Evolutionary conservation across 148 eudicot genomes (phyloP).

Genomic region (Mesembryanthemum crystallinum): DNA sequence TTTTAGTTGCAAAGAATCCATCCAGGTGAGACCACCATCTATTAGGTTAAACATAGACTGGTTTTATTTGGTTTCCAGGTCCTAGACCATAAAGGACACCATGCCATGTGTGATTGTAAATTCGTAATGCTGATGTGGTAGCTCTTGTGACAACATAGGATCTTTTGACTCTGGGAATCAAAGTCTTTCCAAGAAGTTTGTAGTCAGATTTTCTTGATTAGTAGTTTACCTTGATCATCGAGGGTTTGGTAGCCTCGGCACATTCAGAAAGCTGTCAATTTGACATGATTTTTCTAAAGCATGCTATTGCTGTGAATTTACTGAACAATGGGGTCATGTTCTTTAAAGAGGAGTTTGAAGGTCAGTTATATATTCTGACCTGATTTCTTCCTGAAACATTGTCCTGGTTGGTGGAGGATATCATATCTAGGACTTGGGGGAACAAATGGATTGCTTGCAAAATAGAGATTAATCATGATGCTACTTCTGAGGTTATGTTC

Average conservation of each 20-base stretch:
- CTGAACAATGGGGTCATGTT: background rate
- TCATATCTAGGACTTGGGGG: background rate
- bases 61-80: slow-evolving; percentile 9
- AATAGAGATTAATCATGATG: background rate
- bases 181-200: background rate
- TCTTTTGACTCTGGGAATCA: background rate
- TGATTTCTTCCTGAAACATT: background rate
- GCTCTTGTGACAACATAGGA: background rate
- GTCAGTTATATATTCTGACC: background rate
- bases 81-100: background rate
- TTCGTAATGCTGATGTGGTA: slow-evolving; percentile 1
- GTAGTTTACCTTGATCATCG: background rate
- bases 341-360: background rate
- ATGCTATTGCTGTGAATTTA: background rate
- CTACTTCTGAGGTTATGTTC: background rate
- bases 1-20: background rate
- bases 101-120: background rate
- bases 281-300: background rate
- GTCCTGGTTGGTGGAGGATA: background rate
- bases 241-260: slow-evolving; percentile 10
- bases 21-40: background rate
- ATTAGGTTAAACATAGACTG: background rate
- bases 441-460: background rate
- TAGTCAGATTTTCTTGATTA: background rate
- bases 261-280: background rate